phyloP scores from a whole-genome alignment of 768 basidiomycete species.

The Termitomyces sp. region DNA sequence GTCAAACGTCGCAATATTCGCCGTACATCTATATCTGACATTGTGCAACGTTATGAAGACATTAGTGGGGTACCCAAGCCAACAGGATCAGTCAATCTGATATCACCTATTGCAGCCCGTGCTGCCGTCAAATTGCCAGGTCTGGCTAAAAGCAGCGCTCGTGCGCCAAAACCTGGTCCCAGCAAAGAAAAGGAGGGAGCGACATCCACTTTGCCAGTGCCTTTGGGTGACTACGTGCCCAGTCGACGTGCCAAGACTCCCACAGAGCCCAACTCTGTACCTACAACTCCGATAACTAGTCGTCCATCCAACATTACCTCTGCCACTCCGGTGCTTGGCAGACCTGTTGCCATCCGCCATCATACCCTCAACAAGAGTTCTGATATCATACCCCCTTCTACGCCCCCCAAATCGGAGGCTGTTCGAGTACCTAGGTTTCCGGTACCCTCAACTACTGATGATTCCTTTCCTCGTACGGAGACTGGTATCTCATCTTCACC shows the following conservation, averaged over 20 bases:
- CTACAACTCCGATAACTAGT: constrained; percentile 3
- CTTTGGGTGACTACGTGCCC: constrained; percentile 4
- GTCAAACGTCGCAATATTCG: constrained; percentile 40
- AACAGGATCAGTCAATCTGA: constrained; percentile 18
- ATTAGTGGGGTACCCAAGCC: constrained; percentile 42
- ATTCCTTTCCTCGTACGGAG: constrained; percentile 16
- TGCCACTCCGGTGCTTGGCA: background rate
- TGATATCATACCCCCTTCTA: constrained; percentile 20
- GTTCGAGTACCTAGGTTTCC: constrained; percentile 14
- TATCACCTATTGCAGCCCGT: constrained; percentile 28
- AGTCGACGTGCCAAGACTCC: constrained; percentile 10
- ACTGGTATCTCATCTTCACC: constrained; percentile 56
- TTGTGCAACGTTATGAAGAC: constrained; percentile 81
- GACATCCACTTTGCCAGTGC: background rate
- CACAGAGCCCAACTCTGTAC: background rate
- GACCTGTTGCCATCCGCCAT: constrained; percentile 10
- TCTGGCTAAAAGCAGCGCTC: constrained; percentile 8
- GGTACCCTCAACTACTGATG: constrained; percentile 16
- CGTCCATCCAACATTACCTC: background rate
- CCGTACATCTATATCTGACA: constrained; percentile 80
- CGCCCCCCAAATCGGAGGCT: constrained; percentile 26
- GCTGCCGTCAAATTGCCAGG: constrained; percentile 11
- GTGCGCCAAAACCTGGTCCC: constrained; percentile 6
- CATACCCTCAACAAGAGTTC: constrained; percentile 11
- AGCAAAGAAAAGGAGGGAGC: constrained; percentile 8